phyloP scores from a whole-genome alignment of 306 rosid genomes.

The Cucurbita maxima region DNA sequence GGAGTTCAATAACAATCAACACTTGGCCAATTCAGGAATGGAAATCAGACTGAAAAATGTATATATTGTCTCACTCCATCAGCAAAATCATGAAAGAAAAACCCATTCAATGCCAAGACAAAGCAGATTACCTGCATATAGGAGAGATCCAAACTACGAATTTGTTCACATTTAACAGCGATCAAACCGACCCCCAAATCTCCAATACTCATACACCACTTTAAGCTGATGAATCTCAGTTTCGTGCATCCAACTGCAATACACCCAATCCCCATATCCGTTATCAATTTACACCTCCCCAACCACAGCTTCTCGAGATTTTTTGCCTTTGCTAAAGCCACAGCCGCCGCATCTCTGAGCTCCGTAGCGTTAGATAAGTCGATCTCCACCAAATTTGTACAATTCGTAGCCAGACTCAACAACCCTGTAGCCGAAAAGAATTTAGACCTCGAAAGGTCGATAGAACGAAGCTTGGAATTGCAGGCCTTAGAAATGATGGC shows the following conservation, averaged over 20 bases:
- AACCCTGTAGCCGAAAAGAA: constrained; percentile 51
- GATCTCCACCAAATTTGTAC: constrained; percentile 50
- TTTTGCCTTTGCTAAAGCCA: constrained; percentile 57
- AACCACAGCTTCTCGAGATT: constrained; percentile 63
- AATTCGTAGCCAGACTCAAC: constrained; percentile 21
- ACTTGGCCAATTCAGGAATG: background rate
- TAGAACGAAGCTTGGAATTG: constrained; percentile 23
- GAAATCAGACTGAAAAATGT: background rate
- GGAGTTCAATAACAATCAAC: background rate
- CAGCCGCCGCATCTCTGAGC: constrained; percentile 44
- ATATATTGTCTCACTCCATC: background rate
- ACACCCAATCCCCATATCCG: constrained; percentile 87
- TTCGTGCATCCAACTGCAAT: constrained; percentile 85
- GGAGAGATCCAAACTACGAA: constrained; percentile 64
- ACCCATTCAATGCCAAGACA: background rate
- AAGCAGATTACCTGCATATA: constrained; percentile 48
- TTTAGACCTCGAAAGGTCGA: constrained; percentile 64
- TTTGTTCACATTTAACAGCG: constrained; percentile 69
- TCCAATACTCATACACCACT: constrained; percentile 77
- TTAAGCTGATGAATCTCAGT: constrained; percentile 46
- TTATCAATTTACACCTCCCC: constrained; percentile 57
- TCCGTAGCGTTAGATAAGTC: constrained; percentile 74
- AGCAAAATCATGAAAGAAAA: background rate
- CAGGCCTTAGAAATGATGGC: constrained; percentile 24
- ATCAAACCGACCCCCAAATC: constrained; percentile 76